These are phyloP conservation scores for Podospora comata DNA, from an alignment of 495 filamentous ascomycete species.

Conservation along the genomic window DNA sequence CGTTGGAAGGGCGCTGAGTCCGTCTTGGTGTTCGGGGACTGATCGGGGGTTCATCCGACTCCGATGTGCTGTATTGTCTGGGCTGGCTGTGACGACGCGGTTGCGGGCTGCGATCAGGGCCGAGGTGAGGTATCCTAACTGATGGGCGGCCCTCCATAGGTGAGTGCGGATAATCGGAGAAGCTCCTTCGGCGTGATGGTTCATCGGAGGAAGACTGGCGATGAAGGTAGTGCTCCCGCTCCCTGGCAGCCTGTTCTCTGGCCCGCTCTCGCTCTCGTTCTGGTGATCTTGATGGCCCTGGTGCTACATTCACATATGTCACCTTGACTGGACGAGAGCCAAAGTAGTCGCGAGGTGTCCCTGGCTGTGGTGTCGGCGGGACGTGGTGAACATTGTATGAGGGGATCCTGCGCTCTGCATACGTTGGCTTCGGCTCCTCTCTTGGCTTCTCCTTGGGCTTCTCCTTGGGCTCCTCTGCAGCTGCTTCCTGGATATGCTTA, in stretches of 20 bases:
- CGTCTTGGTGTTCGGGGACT: constrained; percentile 20
- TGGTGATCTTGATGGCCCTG: not conserved
- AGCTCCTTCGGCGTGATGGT: constrained; percentile 28
- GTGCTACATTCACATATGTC: constrained; percentile 26
- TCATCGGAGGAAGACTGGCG: constrained; percentile 30
- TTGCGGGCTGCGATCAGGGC: constrained; percentile 17
- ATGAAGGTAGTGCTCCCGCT: constrained; percentile 20
- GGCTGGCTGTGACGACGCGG: constrained; percentile 32
- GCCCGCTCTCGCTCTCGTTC: constrained; percentile 26
- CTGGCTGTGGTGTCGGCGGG: constrained; percentile 13
- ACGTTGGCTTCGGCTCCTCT: constrained; percentile 27
- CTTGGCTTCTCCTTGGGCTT: constrained; percentile 23
- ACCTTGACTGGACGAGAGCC: constrained; percentile 23
- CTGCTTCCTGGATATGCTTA: constrained; percentile 32
- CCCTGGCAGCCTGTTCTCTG: constrained; percentile 26
- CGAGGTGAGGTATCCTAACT: constrained; percentile 23
- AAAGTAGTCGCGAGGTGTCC: constrained; percentile 27
- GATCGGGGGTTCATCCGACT: constrained; percentile 20
- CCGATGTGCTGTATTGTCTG: constrained; percentile 26
- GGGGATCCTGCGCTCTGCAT: constrained; percentile 21
- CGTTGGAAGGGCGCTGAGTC: constrained; percentile 21
- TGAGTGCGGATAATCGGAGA: constrained; percentile 26
- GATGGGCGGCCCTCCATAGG: constrained; percentile 21
- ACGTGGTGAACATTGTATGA: constrained; percentile 26
- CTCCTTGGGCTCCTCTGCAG: constrained; percentile 29